phyloP scores from a whole-genome alignment of 768 basidiomycete genomes.

The Pilatotrama ljubarskyi region DNA sequence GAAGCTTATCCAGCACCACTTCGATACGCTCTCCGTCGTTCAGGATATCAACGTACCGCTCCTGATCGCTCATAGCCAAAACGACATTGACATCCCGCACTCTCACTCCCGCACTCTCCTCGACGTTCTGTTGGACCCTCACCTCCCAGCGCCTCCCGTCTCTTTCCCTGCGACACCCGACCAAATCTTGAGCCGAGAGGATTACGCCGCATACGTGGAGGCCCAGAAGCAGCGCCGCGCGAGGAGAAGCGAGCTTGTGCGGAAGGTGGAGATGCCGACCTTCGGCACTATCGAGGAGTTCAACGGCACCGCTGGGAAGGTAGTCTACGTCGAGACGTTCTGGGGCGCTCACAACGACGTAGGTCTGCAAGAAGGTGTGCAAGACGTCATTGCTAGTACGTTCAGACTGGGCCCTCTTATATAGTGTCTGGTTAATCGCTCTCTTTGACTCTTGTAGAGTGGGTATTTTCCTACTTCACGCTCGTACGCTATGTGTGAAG shows the following conservation, averaged over 20 bases:
- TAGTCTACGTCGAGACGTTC: constrained; percentile 57
- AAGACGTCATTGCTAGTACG: constrained; percentile 48
- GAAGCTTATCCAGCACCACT: constrained; percentile 54
- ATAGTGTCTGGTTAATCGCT: neutral
- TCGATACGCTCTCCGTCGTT: constrained; percentile 63
- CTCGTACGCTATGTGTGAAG: no score
- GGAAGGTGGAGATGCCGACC: constrained; percentile 43
- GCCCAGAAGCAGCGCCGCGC: constrained; percentile 42
- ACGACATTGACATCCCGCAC: constrained; percentile 75
- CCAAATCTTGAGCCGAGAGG: constrained; percentile 34
- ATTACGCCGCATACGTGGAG: constrained; percentile 46
- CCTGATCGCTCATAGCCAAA: constrained; percentile 70
- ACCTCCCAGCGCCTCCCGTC: constrained; percentile 51
- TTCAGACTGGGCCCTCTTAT: constrained; percentile 24
- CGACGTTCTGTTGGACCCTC: constrained; percentile 61
- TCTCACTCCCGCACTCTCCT: constrained; percentile 71
- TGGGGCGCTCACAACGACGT: constrained; percentile 62
- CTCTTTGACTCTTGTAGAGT: neutral
- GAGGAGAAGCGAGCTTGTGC: constrained; percentile 47
- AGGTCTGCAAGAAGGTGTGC: constrained; percentile 64
- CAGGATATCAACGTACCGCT: constrained; percentile 64
- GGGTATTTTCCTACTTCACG: neutral
- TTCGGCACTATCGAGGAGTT: constrained; percentile 61
- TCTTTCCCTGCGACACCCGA: constrained; percentile 35
- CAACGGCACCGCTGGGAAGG: constrained; percentile 39